Percentiles rank a stretch among this genome's conserved stretches.
These are phyloP conservation scores for Diversispora eburnea DNA, from an alignment of 192 early-diverging fungal species.

Conservation along the genomic window DNA sequence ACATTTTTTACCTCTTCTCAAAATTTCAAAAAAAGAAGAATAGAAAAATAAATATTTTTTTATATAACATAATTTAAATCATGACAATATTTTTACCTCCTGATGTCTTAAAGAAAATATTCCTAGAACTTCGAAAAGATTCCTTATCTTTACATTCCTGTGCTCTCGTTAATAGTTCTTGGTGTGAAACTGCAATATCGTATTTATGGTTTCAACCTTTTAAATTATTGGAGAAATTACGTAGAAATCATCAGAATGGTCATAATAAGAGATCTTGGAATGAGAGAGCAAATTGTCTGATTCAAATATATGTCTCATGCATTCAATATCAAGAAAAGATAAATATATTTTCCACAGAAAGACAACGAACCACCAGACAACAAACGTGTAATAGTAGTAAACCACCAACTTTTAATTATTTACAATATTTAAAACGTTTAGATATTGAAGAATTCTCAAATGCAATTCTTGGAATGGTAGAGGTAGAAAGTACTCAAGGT, in stretches of 20 bases:
- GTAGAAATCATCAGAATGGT: too few relatives aligned
- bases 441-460: not conserved
- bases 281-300: not conserved
- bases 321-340: not conserved
- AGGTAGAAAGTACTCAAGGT: not conserved
- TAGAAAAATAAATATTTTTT: too few relatives aligned
- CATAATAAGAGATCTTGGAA: not conserved
- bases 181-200: not conserved
- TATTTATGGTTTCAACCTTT: conserved; percentile 10
- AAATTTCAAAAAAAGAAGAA: too few relatives aligned
- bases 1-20: too few relatives aligned
- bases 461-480: not conserved
- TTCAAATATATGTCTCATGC: conserved; percentile 2
- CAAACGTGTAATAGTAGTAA: not conserved
- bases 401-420: not conserved
- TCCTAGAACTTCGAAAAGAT: not conserved
- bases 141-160: not conserved
- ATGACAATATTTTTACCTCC: not conserved
- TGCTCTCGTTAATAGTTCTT: not conserved
- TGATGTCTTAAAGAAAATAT: not conserved
- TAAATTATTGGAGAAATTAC: not conserved
- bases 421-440: not conserved
- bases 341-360: not conserved
- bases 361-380: not conserved
- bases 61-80: too few relatives aligned